phyloP scores from a whole-genome alignment of 306 rosid species.

The Leucaena leucocephala region DNA sequence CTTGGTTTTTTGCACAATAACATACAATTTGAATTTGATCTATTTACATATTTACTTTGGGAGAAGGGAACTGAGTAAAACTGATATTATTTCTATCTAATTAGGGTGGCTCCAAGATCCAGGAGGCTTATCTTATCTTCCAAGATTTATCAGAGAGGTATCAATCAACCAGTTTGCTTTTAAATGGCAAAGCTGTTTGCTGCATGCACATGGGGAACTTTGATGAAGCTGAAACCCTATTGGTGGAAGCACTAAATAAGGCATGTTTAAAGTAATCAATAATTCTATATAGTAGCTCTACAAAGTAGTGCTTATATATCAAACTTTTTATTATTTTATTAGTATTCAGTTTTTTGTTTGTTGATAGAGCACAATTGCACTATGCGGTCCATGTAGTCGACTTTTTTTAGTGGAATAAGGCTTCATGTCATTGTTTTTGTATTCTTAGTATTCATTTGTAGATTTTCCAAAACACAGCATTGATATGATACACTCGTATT shows the following conservation, averaged over 20 bases:
- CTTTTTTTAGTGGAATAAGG: neutral
- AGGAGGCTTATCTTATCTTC: constrained; percentile 94
- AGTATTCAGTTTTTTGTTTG: neutral
- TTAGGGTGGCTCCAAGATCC: constrained; percentile 98
- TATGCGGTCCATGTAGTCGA: too few species aligned
- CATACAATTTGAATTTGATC: too few species aligned
- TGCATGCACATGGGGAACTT: constrained; percentile 99
- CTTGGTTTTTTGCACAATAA: neutral
- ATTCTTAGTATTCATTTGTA: neutral
- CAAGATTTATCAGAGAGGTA: constrained; percentile 98
- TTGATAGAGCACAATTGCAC: too few species aligned
- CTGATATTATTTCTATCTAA: constrained; percentile 31
- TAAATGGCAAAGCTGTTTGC: constrained; percentile 97
- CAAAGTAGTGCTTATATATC: neutral
- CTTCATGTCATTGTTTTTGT: neutral
- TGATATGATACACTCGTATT: neutral
- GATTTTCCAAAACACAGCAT: neutral
- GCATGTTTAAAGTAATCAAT: constrained; percentile 44
- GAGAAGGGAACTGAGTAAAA: neutral
- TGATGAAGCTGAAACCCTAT: constrained; percentile 96
- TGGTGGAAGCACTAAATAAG: constrained; percentile 94
- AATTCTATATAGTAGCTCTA: neutral
- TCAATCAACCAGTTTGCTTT: constrained; percentile 84
- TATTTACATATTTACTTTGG: neutral
- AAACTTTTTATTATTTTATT: neutral